A percentile compares a stretch with the other conserved stretches of the same genome.
Evolutionary conservation across 75 land plant genomes (phyloP).

Genomic region (Cunninghamia lanceolata): DNA sequence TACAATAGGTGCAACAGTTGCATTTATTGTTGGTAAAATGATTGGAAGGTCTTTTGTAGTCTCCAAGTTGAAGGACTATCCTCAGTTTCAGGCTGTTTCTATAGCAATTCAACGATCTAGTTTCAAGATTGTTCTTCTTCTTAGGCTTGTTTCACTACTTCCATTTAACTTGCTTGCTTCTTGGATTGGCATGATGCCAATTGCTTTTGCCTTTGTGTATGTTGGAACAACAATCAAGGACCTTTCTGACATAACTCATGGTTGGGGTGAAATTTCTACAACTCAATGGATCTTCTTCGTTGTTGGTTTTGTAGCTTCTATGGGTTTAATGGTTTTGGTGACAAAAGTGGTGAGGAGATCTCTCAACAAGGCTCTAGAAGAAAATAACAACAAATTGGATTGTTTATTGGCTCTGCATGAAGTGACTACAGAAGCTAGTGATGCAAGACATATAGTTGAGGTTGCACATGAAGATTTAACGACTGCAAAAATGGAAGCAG

Average conservation of each 20-base stretch:
- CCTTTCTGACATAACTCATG: constrained; percentile 88
- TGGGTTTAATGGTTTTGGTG: constrained; percentile 56
- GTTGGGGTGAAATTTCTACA: constrained; percentile 75
- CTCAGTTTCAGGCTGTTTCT: constrained; percentile 84
- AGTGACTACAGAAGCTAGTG: no score
- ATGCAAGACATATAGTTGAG: no score
- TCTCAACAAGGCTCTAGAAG: constrained; percentile 79
- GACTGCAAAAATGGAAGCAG: no score
- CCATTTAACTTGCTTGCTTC: no score
- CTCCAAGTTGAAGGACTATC: constrained; percentile 90
- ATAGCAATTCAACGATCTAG: constrained; percentile 86
- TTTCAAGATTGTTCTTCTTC: no score
- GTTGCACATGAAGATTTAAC: no score
- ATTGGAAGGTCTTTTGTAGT: constrained; percentile 82
- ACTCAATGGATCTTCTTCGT: constrained; percentile 27
- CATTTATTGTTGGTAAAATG: no score
- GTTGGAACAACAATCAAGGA: constrained; percentile 95
- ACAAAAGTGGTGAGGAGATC: constrained; percentile 82
- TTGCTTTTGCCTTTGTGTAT: constrained; percentile 86
- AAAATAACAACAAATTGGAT: constrained; percentile 40
- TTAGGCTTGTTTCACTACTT: no score
- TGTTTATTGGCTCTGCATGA: constrained; percentile 13
- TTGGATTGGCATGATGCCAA: no score
- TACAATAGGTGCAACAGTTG: no score
- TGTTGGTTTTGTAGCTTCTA: constrained; percentile 10